These are phyloP conservation scores for Pestalotiopsis sp. DNA, from an alignment of 2,329 filamentous ascomycete species.

Conservation along the genomic window DNA sequence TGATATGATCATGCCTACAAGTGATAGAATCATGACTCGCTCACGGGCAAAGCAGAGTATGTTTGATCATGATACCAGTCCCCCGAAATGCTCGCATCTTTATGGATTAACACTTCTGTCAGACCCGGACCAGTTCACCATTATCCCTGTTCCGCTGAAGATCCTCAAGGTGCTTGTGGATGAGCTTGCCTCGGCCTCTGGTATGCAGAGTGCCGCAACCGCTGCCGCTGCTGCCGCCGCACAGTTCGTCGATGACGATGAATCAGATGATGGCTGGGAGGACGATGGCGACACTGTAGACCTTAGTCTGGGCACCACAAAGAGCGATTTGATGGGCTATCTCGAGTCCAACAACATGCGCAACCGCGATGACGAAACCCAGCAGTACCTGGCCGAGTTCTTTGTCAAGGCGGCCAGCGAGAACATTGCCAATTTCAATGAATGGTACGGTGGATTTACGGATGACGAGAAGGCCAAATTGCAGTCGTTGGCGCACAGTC, in stretches of 20 bases:
- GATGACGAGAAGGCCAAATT: slow-evolving; percentile 60
- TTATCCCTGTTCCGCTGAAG: slow-evolving; percentile 86
- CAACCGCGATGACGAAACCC: slow-evolving; percentile 86
- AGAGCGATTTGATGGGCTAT: slow-evolving; percentile 80
- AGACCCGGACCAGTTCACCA: slow-evolving; percentile 89
- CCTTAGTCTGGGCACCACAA: slow-evolving; percentile 69
- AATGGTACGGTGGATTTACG: slow-evolving; percentile 59
- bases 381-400: slow-evolving; percentile 81
- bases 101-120: slow-evolving; percentile 28
- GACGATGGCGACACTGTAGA: slow-evolving; percentile 79
- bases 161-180: slow-evolving; percentile 95
- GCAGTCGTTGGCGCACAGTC: slow-evolving; percentile 49
- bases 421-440: slow-evolving; percentile 57
- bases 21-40: slow-evolving; percentile 88
- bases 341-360: slow-evolving; percentile 63
- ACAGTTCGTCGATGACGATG: slow-evolving; percentile 61
- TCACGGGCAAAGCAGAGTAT: slow-evolving; percentile 84
- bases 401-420: slow-evolving; percentile 66
- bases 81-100: slow-evolving; percentile 15
- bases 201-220: slow-evolving; percentile 60
- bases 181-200: slow-evolving; percentile 82
- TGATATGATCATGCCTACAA: slow-evolving; percentile 80
- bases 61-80: slow-evolving; percentile 29
- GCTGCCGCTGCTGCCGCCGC: slow-evolving; percentile 64
- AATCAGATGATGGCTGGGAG: slow-evolving; percentile 86